phyloP scores from a whole-genome alignment of 2,329 filamentous ascomycete genomes.

The Aspergillus thermomutatus region DNA sequence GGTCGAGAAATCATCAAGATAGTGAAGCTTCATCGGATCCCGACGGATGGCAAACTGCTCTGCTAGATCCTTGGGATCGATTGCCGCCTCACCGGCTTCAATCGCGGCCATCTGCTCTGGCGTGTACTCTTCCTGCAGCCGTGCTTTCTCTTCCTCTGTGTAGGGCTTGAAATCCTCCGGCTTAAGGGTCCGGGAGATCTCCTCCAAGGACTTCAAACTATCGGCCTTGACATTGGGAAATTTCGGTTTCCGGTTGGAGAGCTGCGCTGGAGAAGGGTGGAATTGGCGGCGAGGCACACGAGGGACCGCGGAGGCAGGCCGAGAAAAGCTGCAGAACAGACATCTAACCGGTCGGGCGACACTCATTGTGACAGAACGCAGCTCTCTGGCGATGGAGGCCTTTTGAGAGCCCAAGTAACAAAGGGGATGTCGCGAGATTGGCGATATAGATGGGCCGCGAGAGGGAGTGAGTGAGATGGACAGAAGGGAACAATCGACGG shows the following conservation, averaged over 20 bases:
- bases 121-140: slow-evolving; percentile 68
- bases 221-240: slow-evolving; percentile 38
- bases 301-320: slow-evolving; percentile 35
- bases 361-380: slow-evolving; percentile 42
- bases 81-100: slow-evolving; percentile 72
- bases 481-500: slow-evolving; percentile 6
- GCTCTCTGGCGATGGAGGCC: slow-evolving; percentile 31
- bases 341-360: slow-evolving; percentile 49
- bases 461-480: not conserved
- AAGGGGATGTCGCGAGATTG: slow-evolving; percentile 1
- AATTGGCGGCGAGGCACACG: slow-evolving; percentile 48
- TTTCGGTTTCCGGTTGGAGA: slow-evolving; percentile 38
- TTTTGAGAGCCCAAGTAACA: slow-evolving; percentile 9
- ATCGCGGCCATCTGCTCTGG: slow-evolving; percentile 78
- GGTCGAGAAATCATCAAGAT: slow-evolving; percentile 78
- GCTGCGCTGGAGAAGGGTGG: slow-evolving; percentile 42
- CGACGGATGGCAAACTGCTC: slow-evolving; percentile 67
- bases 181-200: slow-evolving; percentile 21
- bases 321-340: slow-evolving; percentile 49
- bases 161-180: slow-evolving; percentile 53
- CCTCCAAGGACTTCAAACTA: slow-evolving; percentile 25
- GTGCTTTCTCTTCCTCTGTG: slow-evolving; percentile 61
- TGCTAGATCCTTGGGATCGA: slow-evolving; percentile 70
- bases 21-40: slow-evolving; percentile 69
- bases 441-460: slow-evolving; percentile 2